These are phyloP conservation scores for Davidsoniella eucalypti DNA, from an alignment of 2,329 filamentous ascomycete genomes.

Conservation along the genomic window DNA sequence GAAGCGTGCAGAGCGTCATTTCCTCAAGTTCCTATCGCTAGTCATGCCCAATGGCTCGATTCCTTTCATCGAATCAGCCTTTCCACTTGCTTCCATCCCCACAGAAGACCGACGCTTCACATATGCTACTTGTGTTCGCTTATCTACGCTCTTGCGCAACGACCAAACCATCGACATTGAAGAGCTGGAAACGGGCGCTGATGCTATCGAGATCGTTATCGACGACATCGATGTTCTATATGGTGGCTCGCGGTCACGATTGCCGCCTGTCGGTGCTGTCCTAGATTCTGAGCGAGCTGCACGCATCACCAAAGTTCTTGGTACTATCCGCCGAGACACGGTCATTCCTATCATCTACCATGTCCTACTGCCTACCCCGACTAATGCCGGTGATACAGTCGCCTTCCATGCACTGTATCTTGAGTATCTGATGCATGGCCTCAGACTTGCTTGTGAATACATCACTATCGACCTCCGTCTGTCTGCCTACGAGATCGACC, in stretches of 20 bases:
- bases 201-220: constrained; percentile 48
- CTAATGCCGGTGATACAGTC: constrained; percentile 12
- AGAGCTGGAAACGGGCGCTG: constrained; percentile 46
- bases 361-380: constrained; percentile 22
- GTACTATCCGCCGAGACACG: constrained; percentile 44
- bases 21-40: constrained; percentile 50
- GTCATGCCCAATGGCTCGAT: constrained; percentile 37
- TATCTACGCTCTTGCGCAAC: constrained; percentile 35
- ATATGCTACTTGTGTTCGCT: constrained; percentile 45
- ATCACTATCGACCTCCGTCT: constrained; percentile 44
- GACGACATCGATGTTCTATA: constrained; percentile 10
- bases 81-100: constrained; percentile 45
- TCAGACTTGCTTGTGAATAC: constrained; percentile 47
- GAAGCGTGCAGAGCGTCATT: constrained; percentile 52
- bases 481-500: constrained; percentile 31
- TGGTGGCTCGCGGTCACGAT: constrained; percentile 5
- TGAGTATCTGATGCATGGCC: constrained; percentile 39
- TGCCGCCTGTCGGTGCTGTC: constrained; percentile 10
- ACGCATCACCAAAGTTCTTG: constrained; percentile 40
- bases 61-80: constrained; percentile 45
- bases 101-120: constrained; percentile 47
- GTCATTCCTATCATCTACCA: constrained; percentile 43
- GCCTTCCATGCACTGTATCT: constrained; percentile 27
- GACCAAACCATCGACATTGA: constrained; percentile 37
- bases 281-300: constrained; percentile 23